A percentile compares a stretch with the other conserved stretches of the same genome.
phyloP scores from a whole-genome alignment of 108 stramenopile species.

The Stephanodiscus triporus region DNA sequence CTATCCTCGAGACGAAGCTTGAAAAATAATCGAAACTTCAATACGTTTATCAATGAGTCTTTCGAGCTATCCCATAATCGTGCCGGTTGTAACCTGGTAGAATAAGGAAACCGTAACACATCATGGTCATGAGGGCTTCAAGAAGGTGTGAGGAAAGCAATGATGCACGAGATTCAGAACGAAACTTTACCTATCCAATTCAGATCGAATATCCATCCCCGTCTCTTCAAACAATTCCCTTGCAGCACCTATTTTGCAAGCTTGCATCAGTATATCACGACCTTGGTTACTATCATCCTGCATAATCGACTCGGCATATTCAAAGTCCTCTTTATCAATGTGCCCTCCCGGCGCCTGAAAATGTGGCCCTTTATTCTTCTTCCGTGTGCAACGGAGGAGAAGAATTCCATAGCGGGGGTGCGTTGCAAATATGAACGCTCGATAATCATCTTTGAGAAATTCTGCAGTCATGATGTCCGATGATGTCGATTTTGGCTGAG shows the following conservation, averaged over 20 bases:
- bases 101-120: neutral
- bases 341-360: conserved; percentile 86
- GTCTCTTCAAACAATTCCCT: conserved; percentile 87
- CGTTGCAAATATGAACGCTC: conserved; percentile 69
- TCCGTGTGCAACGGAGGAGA: conserved; percentile 76
- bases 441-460: conserved; percentile 49
- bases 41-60: conserved; percentile 27
- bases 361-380: conserved; percentile 76
- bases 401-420: conserved; percentile 70
- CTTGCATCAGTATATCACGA: conserved; percentile 45
- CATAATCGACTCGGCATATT: conserved; percentile 33
- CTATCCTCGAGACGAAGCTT: conserved; percentile 51
- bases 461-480: neutral
- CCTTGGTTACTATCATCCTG: neutral
- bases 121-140: neutral
- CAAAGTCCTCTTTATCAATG: conserved; percentile 75
- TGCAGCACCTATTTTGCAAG: conserved; percentile 71
- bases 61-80: neutral
- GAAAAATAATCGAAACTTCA: conserved; percentile 69
- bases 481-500: neutral
- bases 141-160: neutral
- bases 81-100: conserved; percentile 2
- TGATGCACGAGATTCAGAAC: neutral
- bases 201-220: conserved; percentile 64
- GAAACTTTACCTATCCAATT: conserved; percentile 50